A percentile compares a stretch with the other conserved stretches of the same genome.
phyloP scores from a whole-genome alignment of 495 filamentous ascomycete species.

The Penicillium canariense region DNA sequence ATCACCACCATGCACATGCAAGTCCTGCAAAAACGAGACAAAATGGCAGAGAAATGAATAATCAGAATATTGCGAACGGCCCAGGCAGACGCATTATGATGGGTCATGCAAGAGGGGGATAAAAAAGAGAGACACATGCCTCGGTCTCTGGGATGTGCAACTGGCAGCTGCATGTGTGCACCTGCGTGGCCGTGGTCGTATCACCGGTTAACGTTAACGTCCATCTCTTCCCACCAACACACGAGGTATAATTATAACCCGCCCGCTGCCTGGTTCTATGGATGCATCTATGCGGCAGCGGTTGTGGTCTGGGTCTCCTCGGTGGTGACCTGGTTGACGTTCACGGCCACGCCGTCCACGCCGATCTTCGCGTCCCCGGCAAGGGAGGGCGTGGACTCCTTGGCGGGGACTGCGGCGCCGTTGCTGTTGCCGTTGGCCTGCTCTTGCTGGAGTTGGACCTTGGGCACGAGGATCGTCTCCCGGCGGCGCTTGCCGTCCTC shows the following conservation, averaged over 20 bases:
- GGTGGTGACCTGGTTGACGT: conserved; percentile 14
- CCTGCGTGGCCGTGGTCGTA: neutral
- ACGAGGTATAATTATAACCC: neutral
- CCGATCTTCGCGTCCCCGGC: conserved; percentile 15
- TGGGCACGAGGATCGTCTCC: conserved; percentile 30
- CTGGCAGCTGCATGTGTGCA: neutral
- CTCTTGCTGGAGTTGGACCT: neutral
- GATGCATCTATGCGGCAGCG: conserved; percentile 19
- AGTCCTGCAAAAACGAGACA: neutral
- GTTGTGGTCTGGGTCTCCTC: conserved; percentile 18
- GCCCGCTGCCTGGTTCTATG: conserved; percentile 5
- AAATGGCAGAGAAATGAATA: neutral
- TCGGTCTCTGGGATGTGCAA: conserved; percentile 5
- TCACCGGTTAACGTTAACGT: too few relatives aligned
- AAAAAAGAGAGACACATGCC: neutral
- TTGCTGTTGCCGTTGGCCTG: neutral
- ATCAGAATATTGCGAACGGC: neutral
- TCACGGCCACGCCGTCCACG: conserved; percentile 19
- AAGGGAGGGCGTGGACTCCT: neutral
- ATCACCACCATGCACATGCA: conserved; percentile 9
- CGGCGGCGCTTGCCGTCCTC: conserved; percentile 40
- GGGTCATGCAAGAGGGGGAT: neutral
- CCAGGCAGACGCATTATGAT: conserved; percentile 5
- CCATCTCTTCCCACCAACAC: too few relatives aligned
- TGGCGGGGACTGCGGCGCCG: neutral